Percentiles rank a stretch among this genome's conserved stretches.
These are phyloP conservation scores for Fusarium humuli DNA, from an alignment of 2,329 filamentous ascomycete species.

Conservation along the genomic window DNA sequence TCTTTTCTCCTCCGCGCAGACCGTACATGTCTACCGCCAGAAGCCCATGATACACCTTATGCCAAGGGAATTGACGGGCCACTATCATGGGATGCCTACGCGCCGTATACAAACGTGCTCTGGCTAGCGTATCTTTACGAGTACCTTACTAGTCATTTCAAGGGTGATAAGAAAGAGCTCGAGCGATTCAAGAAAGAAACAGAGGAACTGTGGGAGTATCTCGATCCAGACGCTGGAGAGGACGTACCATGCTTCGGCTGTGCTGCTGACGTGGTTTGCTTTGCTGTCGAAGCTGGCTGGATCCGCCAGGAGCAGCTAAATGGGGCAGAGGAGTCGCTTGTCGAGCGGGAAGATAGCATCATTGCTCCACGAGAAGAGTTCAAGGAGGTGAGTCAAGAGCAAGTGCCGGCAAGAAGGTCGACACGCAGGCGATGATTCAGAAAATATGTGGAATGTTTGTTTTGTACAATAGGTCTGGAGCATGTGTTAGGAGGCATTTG, in stretches of 20 bases:
- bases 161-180: slow-evolving; percentile 60
- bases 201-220: slow-evolving; percentile 64
- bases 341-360: slow-evolving; percentile 58
- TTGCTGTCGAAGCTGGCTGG: slow-evolving; percentile 69
- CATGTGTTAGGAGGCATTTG: slow-evolving; percentile 13
- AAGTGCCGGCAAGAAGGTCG: slow-evolving; percentile 43
- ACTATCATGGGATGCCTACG: slow-evolving; percentile 66
- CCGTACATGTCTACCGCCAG: slow-evolving; percentile 61
- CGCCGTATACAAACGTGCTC: slow-evolving; percentile 73
- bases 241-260: slow-evolving; percentile 64
- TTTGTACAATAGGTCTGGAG: slow-evolving; percentile 4
- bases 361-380: slow-evolving; percentile 49
- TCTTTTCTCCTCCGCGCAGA: slow-evolving; percentile 66
- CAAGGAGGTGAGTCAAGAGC: slow-evolving; percentile 35
- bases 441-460: slow-evolving; percentile 1
- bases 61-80: slow-evolving; percentile 58
- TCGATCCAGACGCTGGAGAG: slow-evolving; percentile 63
- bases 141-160: slow-evolving; percentile 62
- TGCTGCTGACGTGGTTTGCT: slow-evolving; percentile 67
- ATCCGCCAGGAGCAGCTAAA: slow-evolving; percentile 64
- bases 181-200: slow-evolving; percentile 61
- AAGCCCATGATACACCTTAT: slow-evolving; percentile 61
- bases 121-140: slow-evolving; percentile 73
- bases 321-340: slow-evolving; percentile 51
- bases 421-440: slow-evolving; percentile 32